phyloP scores from a whole-genome alignment of 768 basidiomycete species.

The Hortiboletus campestris region DNA sequence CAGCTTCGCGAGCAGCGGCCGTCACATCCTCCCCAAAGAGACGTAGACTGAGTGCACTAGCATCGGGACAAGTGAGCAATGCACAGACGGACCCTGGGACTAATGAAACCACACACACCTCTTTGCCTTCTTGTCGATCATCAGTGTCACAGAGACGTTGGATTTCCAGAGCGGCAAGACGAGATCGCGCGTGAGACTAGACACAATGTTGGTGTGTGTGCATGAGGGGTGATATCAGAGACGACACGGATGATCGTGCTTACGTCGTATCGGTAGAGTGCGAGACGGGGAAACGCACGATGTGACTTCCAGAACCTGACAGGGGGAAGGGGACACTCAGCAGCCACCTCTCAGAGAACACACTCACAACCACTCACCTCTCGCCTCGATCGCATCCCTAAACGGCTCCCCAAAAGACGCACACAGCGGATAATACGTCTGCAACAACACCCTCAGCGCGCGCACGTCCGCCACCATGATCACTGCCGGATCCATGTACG shows the following conservation, averaged over 20 bases:
- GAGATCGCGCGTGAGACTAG: constrained; percentile 73
- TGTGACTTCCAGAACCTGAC: constrained; percentile 67
- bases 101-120: constrained; percentile 58
- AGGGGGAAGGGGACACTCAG: background rate
- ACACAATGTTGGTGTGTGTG: too few species aligned
- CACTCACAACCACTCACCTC: too few species aligned
- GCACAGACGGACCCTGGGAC: too few species aligned
- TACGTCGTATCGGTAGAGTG: constrained; percentile 53
- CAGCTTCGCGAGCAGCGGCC: constrained; percentile 40
- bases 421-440: constrained; percentile 70
- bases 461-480: constrained; percentile 59
- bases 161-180: constrained; percentile 97
- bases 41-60: constrained; percentile 82
- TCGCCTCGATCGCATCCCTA: constrained; percentile 42
- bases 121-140: constrained; percentile 97
- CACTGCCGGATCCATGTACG: constrained; percentile 64
- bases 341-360: background rate
- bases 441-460: constrained; percentile 64
- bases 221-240: background rate
- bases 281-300: constrained; percentile 66
- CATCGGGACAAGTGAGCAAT: background rate
- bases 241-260: constrained; percentile 33
- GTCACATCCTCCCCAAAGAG: constrained; percentile 83
- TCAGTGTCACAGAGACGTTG: constrained; percentile 78
- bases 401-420: constrained; percentile 62